Conservation (phyloP, 1,284 basidiomycete species). For the Irpex lacteus region DNA sequence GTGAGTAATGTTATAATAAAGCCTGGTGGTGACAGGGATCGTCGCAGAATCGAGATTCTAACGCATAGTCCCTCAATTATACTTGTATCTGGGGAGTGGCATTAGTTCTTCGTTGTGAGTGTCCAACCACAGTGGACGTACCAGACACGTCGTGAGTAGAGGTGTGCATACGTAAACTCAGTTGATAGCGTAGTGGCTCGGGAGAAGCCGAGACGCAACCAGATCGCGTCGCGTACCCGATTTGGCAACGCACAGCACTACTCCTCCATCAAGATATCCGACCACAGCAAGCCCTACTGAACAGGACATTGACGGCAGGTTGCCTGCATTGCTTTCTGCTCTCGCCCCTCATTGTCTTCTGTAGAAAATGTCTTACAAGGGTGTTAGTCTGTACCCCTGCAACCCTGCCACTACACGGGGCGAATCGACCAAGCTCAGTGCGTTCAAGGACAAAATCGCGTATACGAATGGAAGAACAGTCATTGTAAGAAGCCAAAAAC, state of each 20-base stretch:
- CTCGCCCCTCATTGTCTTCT: background rate
- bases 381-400: slow-evolving; percentile 59
- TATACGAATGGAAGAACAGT: slow-evolving; percentile 87
- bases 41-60: too few relatives aligned
- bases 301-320: background rate
- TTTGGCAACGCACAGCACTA: background rate
- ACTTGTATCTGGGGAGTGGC: too few relatives aligned
- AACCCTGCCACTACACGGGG: slow-evolving; percentile 78
- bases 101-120: too few relatives aligned
- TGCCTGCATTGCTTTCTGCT: background rate
- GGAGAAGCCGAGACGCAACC: background rate
- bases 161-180: too few relatives aligned
- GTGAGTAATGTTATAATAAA: too few relatives aligned
- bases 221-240: background rate
- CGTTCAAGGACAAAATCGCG: slow-evolving; percentile 81
- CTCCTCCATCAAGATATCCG: background rate
- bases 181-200: background rate
- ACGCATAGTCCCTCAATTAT: too few relatives aligned
- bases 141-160: too few relatives aligned
- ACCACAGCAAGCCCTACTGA: background rate
- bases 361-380: slow-evolving; percentile 57
- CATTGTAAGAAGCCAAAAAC: slow-evolving; percentile 55
- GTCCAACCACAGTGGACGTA: too few relatives aligned
- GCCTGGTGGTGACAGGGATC: too few relatives aligned
- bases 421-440: slow-evolving; percentile 78